Conservation (phyloP, 2,329 filamentous ascomycete genomes). For the Scedosporium boydii region DNA sequence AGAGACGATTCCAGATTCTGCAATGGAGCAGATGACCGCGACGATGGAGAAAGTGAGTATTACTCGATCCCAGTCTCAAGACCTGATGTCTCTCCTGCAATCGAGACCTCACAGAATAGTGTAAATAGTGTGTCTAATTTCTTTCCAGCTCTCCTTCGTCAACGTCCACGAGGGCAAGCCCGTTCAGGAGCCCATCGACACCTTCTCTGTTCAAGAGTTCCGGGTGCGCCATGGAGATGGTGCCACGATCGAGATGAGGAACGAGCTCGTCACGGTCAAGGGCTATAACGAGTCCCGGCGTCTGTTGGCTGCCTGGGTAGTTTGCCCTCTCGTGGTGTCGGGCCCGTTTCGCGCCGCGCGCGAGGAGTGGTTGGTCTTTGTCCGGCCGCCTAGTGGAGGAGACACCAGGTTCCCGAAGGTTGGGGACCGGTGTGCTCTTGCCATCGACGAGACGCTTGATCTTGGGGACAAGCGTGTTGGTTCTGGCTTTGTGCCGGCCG, state of each 20-base stretch:
- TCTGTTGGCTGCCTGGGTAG: slow-evolving; percentile 8
- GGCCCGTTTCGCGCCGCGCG: slow-evolving; percentile 2
- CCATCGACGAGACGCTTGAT: neutral
- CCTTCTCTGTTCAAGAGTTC: slow-evolving; percentile 3
- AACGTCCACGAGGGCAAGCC: neutral
- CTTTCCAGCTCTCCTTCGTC: neutral
- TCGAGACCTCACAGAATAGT: too few relatives aligned
- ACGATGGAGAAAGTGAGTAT: too few relatives aligned
- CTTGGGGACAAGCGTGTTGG: neutral
- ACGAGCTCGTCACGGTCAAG: slow-evolving; percentile 5
- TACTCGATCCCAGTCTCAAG: too few relatives aligned
- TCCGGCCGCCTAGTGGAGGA: neutral
- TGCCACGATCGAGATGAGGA: slow-evolving; percentile 7
- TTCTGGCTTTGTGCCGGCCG: neutral
- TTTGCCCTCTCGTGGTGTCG: neutral
- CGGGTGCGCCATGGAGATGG: slow-evolving; percentile 6
- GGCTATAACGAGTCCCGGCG: slow-evolving; percentile 6
- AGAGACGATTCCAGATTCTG: too few relatives aligned
- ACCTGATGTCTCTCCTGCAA: too few relatives aligned
- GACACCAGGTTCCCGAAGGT: slow-evolving; percentile 7
- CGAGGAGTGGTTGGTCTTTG: slow-evolving; percentile 8
- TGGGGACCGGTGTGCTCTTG: slow-evolving; percentile 1
- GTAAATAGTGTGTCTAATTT: neutral
- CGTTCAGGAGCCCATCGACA: neutral
- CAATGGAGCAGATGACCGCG: too few relatives aligned